Percentiles rank a stretch among this genome's conserved stretches.
Evolutionary conservation across 2,329 filamentous ascomycete species (phyloP).

Genomic region (Colletotrichum tropicale): DNA sequence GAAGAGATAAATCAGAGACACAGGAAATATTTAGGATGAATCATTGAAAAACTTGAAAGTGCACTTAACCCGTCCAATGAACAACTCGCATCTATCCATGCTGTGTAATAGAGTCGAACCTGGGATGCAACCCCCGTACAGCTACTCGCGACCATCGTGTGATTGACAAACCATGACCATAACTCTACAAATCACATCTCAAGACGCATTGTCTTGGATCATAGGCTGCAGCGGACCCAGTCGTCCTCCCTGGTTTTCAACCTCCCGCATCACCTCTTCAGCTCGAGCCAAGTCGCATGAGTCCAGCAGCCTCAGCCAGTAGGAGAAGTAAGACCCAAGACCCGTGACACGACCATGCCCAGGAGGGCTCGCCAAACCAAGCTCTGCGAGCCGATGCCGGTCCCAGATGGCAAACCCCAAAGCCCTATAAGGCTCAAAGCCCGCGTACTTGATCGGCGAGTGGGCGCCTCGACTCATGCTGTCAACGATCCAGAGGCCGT

Average conservation of each 20-base stretch:
- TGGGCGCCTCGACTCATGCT: conserved; percentile 8
- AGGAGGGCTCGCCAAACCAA: conserved; percentile 1
- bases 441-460: conserved; percentile 13
- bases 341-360: conserved; percentile 5
- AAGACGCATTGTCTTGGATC: conserved; percentile 15
- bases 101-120: background rate
- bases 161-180: fast-evolving
- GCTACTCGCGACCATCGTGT: fast-evolving
- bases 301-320: background rate
- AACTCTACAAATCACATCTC: background rate
- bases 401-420: conserved; percentile 15
- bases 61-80: background rate
- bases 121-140: fast-evolving
- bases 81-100: fast-evolving
- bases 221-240: conserved; percentile 6
- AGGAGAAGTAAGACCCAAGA: background rate
- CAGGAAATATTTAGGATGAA: fast-evolving
- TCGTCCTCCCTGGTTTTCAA: background rate
- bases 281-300: background rate
- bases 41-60: background rate
- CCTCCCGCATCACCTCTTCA: background rate
- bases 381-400: background rate
- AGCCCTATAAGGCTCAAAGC: background rate
- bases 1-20: background rate
- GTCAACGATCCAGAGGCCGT: conserved; percentile 15